Conservation (phyloP, 2,329 filamentous ascomycete species). For the Fusarium sp. region DNA sequence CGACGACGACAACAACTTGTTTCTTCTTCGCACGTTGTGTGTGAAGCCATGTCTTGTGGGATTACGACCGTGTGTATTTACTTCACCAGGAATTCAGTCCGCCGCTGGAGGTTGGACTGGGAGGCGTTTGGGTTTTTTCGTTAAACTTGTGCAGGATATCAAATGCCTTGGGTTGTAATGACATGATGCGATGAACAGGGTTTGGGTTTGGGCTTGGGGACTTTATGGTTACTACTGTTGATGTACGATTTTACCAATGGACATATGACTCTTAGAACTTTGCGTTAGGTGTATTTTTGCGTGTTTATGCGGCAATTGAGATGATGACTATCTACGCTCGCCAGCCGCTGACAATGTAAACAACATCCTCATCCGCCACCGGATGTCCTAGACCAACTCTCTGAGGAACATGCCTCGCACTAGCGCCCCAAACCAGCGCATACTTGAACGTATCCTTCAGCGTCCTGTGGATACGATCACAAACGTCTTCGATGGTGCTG, state of each 20-base stretch:
- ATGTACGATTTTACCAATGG: constrained; percentile 39
- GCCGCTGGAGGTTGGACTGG: constrained; percentile 35
- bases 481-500: constrained; percentile 95
- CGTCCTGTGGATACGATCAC: constrained; percentile 91
- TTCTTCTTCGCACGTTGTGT: constrained; percentile 11
- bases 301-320: not conserved
- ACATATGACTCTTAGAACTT: constrained; percentile 16
- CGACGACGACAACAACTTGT: constrained; percentile 6
- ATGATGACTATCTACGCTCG: constrained; percentile 60
- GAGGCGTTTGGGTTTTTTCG: constrained; percentile 28
- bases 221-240: constrained; percentile 33
- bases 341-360: constrained; percentile 75
- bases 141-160: constrained; percentile 42
- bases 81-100: constrained; percentile 29
- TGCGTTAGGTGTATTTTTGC: constrained; percentile 4
- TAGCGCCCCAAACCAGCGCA: constrained; percentile 96
- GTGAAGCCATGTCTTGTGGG: constrained; percentile 23
- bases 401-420: constrained; percentile 94
- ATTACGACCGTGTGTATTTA: constrained; percentile 26
- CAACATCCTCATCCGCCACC: constrained; percentile 78
- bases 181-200: constrained; percentile 47
- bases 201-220: constrained; percentile 26
- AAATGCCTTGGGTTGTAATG: constrained; percentile 44
- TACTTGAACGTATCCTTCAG: constrained; percentile 99
- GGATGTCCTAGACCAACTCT: constrained; percentile 87